Conservation (phyloP, 345 rosid species). For the Gossypium raimondii region DNA sequence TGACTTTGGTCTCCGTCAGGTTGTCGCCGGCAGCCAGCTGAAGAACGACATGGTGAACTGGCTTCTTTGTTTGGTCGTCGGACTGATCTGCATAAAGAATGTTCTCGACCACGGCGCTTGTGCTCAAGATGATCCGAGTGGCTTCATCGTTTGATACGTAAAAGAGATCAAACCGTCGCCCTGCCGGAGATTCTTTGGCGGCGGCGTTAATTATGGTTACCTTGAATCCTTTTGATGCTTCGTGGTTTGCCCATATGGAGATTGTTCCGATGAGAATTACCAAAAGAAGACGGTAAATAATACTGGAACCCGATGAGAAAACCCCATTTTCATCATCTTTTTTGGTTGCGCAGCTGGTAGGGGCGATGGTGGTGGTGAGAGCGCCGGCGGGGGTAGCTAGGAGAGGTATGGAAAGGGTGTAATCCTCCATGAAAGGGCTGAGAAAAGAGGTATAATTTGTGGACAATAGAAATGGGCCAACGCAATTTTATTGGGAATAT, state of each 20-base stretch:
- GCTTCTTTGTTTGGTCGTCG: conserved; percentile 21
- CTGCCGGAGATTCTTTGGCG: conserved; percentile 29
- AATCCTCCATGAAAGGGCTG: conserved; percentile 25
- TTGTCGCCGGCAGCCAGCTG: conserved; percentile 13
- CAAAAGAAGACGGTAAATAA: conserved; percentile 33
- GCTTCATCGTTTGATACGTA: conserved; percentile 54
- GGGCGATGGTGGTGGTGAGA: neutral
- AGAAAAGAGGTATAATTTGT: neutral
- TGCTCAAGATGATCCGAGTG: conserved; percentile 36
- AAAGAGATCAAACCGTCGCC: conserved; percentile 39
- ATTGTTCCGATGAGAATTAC: conserved; percentile 36
- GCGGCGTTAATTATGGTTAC: conserved; percentile 38
- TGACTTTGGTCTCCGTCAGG: neutral
- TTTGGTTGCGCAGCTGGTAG: neutral
- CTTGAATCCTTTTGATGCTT: conserved; percentile 50
- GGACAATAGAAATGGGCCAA: neutral
- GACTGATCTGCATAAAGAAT: conserved; percentile 28
- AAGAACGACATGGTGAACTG: conserved; percentile 36
- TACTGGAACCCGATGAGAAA: conserved; percentile 13
- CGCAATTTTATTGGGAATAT: neutral
- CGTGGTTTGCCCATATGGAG: conserved; percentile 55
- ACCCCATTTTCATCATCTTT: neutral
- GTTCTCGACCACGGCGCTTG: conserved; percentile 37
- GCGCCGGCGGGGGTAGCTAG: conserved; percentile 14
- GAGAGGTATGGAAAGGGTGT: conserved; percentile 30